Evolutionary conservation across 2,329 filamentous ascomycete species (phyloP).

Genomic region (Ceratocystis cacaofunesta): DNA sequence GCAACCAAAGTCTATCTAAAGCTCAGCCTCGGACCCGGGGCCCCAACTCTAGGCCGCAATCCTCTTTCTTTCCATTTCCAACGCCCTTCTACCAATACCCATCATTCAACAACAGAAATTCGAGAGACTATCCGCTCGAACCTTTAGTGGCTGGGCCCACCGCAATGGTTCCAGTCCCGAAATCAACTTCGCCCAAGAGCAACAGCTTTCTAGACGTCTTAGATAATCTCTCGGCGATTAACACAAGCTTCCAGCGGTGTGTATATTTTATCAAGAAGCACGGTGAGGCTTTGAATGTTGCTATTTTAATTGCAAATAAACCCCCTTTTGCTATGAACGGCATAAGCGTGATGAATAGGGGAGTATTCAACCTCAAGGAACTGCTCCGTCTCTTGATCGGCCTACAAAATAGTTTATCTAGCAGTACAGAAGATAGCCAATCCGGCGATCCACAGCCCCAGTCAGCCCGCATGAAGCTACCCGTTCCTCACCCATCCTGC

Average conservation of each 20-base stretch:
- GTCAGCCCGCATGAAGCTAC: too few species aligned
- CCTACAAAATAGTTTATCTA: constrained; percentile 18
- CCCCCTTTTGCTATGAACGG: constrained; percentile 17
- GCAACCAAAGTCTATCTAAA: not conserved
- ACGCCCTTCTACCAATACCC: not conserved
- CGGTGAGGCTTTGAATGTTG: constrained; percentile 14
- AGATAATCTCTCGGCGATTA: not conserved
- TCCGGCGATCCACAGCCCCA: too few species aligned
- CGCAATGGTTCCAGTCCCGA: not conserved
- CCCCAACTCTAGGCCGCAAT: not conserved
- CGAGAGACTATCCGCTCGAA: too few species aligned
- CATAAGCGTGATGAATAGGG: constrained; percentile 18
- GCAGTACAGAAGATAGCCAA: not conserved
- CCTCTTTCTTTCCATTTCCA: not conserved
- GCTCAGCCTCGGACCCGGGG: not conserved
- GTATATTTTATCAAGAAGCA: constrained; percentile 5
- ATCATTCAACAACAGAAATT: too few species aligned
- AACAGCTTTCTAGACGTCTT: not conserved
- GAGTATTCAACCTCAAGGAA: constrained; percentile 20
- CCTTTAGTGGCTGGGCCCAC: not conserved
- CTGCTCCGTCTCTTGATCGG: constrained; percentile 21
- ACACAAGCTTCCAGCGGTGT: constrained; percentile 16
- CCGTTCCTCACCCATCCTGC: not conserved
- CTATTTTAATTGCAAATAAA: constrained; percentile 13
- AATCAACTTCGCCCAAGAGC: not conserved